These are phyloP conservation scores for Trichosporon sp. DNA, from an alignment of 1,284 basidiomycete species.

Conservation along the genomic window DNA sequence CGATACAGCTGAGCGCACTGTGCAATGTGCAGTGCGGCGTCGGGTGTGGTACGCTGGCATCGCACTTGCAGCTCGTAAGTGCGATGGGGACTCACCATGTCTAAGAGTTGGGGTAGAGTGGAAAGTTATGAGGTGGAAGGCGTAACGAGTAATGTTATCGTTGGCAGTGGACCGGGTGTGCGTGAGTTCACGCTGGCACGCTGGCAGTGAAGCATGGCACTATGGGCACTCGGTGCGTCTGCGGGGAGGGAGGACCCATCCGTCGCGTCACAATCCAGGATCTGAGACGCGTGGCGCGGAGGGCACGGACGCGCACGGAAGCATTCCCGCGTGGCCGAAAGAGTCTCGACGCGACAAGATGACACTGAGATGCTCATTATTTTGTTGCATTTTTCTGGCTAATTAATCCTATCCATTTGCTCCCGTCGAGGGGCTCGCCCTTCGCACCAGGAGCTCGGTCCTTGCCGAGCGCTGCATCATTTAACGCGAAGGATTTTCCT, in stretches of 20 bases:
- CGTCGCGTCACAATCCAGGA: constrained; percentile 1
- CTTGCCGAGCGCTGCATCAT: background rate
- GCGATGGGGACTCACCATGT: background rate
- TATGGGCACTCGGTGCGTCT: background rate
- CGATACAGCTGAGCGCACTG: background rate
- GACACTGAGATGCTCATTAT: background rate
- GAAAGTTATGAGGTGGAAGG: background rate
- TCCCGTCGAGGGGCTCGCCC: background rate
- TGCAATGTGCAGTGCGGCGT: background rate
- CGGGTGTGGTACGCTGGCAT: background rate
- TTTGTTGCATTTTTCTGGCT: background rate
- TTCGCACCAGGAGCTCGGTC: background rate
- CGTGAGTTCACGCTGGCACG: background rate
- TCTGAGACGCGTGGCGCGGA: background rate
- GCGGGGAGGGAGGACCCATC: background rate
- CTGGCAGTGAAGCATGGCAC: background rate
- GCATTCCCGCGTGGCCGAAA: background rate
- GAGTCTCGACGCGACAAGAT: background rate
- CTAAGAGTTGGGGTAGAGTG: background rate
- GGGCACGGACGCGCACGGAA: background rate
- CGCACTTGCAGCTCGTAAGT: no score
- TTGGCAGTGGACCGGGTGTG: background rate
- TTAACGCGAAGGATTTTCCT: background rate
- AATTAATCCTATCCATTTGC: background rate
- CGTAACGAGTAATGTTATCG: constrained; percentile 2